phyloP scores from a whole-genome alignment of 306 rosid genomes.

The Dalbergia cultrata region DNA sequence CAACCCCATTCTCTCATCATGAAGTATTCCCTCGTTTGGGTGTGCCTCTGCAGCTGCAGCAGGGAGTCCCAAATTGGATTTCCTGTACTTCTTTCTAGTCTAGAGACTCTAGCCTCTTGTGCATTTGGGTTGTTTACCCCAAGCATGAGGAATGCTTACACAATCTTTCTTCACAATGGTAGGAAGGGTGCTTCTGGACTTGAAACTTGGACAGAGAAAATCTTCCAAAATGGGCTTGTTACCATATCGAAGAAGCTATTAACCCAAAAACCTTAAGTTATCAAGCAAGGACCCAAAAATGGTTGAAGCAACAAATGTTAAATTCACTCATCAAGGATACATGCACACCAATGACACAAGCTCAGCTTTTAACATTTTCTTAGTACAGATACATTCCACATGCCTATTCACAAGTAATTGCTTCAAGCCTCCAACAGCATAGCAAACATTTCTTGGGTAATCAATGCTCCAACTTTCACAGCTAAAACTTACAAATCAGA shows the following conservation, averaged over 20 bases:
- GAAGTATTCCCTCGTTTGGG: no score
- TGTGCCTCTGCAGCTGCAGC: no score
- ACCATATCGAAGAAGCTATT: not conserved
- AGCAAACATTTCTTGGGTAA: not conserved
- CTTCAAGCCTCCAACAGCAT: not conserved
- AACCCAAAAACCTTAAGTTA: not conserved
- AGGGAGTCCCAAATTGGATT: no score
- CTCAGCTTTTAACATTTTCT: slow-evolving; percentile 9
- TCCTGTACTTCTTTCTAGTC: no score
- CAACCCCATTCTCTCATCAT: no score
- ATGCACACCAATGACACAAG: not conserved
- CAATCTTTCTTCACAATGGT: not conserved
- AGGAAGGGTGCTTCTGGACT: not conserved
- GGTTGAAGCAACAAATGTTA: not conserved
- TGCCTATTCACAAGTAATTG: slow-evolving; percentile 1
- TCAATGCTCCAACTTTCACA: slow-evolving; percentile 9
- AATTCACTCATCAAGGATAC: not conserved
- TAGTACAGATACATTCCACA: not conserved
- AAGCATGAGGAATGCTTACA: no score
- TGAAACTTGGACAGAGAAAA: not conserved
- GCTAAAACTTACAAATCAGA: slow-evolving; percentile 15
- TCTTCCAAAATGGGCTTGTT: not conserved
- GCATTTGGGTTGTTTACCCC: no score
- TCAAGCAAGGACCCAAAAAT: not conserved
- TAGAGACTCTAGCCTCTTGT: no score